Base-by-base conservation (phyloP, 2,329 filamentous ascomycete species). In the Cladosporium oxysporum region DNA sequence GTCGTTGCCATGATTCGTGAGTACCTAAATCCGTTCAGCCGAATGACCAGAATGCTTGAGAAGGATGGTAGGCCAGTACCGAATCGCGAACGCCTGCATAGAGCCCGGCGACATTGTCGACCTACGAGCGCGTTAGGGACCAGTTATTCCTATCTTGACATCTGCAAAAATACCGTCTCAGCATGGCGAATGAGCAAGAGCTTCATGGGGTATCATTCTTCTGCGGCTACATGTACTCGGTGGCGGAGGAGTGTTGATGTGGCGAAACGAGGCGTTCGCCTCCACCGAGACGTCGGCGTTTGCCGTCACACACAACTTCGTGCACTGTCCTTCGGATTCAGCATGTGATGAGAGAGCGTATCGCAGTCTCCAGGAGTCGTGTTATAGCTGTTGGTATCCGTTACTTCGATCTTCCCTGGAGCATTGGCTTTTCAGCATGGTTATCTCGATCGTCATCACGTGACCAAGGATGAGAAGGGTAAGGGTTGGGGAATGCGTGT, bases 81-180 rank as follows among this genome's bases (percentile, higher is more conserved):
- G 92, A 94, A 79, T 97, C 91, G 76, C 88, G 90, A 61, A 88
- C 86, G 67, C 93, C 93, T 71, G 93, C 93, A 79, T 91, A 93
- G 67, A 91, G 79, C 64, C 88, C 86, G 49, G 90, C 90, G 66
- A 95, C 90, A 77, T 97, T 97, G 79, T 97, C 91, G 70, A 96
- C 91, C 61, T 63, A 33, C 29, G 16, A 16, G 12, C 11, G 10
- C 14, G 2, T 59, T 31, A 47, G 23, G 16, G 18, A 92, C 94
- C 29, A 3, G 6, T 53, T 7, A 1, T 29, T 12, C 6, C 7
- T 16, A 23, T 21, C 5, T 11, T 31, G 52, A 55, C 4, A 5
- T 18, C 10, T 52, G 2, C 5, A n/a, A 5, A 21, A 23, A 47
- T 23, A 63, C 61, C 49, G 64, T 66, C 64, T 66, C 64, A 55